Percentiles rank a stretch among this genome's conserved stretches.
Conservation (phyloP, 1,284 basidiomycete species). For the Ustilago vetiveriae region DNA sequence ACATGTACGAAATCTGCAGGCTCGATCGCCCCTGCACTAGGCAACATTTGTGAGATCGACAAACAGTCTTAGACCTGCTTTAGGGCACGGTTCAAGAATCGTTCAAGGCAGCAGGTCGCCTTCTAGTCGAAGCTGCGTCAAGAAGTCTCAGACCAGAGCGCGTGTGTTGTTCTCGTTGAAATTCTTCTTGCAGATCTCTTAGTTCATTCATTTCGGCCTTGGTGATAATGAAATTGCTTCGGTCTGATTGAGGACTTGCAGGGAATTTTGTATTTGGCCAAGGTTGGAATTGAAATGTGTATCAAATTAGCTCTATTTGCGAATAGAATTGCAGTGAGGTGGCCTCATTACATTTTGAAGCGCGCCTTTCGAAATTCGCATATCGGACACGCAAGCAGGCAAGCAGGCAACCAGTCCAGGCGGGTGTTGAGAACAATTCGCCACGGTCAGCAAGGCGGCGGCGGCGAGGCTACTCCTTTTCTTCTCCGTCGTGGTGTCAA, state of each 20-base stretch:
- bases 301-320: too few species aligned
- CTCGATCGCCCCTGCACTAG: not conserved
- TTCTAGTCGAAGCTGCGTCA: too few species aligned
- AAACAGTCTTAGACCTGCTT: not conserved
- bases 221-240: not conserved
- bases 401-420: too few species aligned
- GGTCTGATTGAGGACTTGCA: not conserved
- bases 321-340: not conserved
- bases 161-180: constrained; percentile 11
- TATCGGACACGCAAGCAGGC: not conserved
- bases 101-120: too few species aligned
- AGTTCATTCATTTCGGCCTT: not conserved
- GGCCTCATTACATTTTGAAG: not conserved
- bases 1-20: not conserved
- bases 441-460: too few species aligned
- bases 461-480: too few species aligned
- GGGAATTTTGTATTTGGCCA: too few species aligned
- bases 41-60: too few species aligned
- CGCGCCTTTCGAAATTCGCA: constrained; percentile 6
- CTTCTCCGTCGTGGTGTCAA: too few species aligned
- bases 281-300: too few species aligned
- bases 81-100: too few species aligned
- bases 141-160: too few species aligned
- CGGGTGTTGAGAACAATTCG: constrained; percentile 2
- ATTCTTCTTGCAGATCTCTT: not conserved